These are phyloP conservation scores for Penicillium bovifimosum DNA, from an alignment of 495 filamentous ascomycete genomes.

Conservation along the genomic window DNA sequence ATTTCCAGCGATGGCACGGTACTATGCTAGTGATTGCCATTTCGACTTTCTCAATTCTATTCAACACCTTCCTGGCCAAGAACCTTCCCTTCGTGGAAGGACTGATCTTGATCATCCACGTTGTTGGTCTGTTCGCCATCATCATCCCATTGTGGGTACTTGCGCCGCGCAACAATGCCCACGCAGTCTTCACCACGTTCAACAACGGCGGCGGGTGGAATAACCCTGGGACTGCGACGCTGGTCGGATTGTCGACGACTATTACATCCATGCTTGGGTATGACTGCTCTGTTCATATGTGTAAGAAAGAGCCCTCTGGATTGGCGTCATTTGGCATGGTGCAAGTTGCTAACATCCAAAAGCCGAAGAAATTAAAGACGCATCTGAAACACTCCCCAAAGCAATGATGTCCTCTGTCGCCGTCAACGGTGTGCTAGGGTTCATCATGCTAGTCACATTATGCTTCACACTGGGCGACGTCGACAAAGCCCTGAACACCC, in stretches of 20 bases:
- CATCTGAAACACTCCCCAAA: conserved; percentile 50
- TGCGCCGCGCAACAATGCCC: conserved; percentile 38
- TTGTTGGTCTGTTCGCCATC: conserved; percentile 57
- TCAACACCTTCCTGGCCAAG: conserved; percentile 52
- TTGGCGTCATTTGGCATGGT: neutral
- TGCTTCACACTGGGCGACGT: conserved; percentile 52
- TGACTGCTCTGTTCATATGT: conserved; percentile 55
- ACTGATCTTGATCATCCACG: conserved; percentile 54
- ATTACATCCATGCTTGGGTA: conserved; percentile 50
- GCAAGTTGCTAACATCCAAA: conserved; percentile 6
- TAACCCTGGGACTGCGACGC: conserved; percentile 45
- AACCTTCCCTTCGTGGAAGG: conserved; percentile 53
- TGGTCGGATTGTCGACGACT: conserved; percentile 51
- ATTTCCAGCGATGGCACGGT: conserved; percentile 52
- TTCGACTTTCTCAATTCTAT: conserved; percentile 43
- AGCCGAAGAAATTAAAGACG: conserved; percentile 54
- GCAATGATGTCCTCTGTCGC: conserved; percentile 47
- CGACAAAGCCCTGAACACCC: conserved; percentile 28
- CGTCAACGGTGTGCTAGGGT: conserved; percentile 47
- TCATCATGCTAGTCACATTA: conserved; percentile 48
- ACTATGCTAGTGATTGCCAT: conserved; percentile 53
- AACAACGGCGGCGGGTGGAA: conserved; percentile 53
- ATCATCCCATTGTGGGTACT: conserved; percentile 55
- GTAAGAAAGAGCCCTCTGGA: conserved; percentile 19
- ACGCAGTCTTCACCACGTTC: conserved; percentile 49